These are phyloP conservation scores for Hygrocybe coccinea DNA, from an alignment of 768 basidiomycete genomes.

Conservation along the genomic window DNA sequence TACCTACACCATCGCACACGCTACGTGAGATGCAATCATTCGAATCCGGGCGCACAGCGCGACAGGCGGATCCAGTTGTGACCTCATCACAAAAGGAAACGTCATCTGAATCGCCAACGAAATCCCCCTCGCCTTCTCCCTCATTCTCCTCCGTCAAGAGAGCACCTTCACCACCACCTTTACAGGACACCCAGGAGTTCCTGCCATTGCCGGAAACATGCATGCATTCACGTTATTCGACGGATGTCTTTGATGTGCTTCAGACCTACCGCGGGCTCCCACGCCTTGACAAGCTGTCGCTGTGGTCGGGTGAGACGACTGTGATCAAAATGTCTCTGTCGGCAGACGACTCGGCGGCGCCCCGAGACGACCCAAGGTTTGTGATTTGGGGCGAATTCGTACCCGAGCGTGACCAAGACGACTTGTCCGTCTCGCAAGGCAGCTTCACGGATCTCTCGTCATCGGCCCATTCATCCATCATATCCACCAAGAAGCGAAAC, in stretches of 20 bases:
- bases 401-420: slow-evolving; percentile 32
- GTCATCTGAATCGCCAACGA: background rate
- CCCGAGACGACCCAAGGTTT: slow-evolving; percentile 84
- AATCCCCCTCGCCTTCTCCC: slow-evolving; percentile 17
- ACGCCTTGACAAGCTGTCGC: slow-evolving; percentile 59
- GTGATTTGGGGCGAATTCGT: slow-evolving; percentile 79
- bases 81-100: background rate
- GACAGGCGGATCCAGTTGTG: slow-evolving; percentile 39
- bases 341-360: slow-evolving; percentile 62
- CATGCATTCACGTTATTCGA: slow-evolving; percentile 60
- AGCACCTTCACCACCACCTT: background rate
- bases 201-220: slow-evolving; percentile 44
- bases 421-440: slow-evolving; percentile 36
- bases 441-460: slow-evolving; percentile 38
- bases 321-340: slow-evolving; percentile 70
- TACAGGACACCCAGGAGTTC: slow-evolving; percentile 16
- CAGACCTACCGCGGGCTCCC: slow-evolving; percentile 78
- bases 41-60: slow-evolving; percentile 75
- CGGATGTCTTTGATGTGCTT: slow-evolving; percentile 74
- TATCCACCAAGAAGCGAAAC: slow-evolving; percentile 26
- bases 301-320: slow-evolving; percentile 52
- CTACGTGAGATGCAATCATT: slow-evolving; percentile 87
- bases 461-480: slow-evolving; percentile 29
- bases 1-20: slow-evolving; percentile 45
- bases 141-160: slow-evolving; percentile 18